A percentile compares a stretch with the other conserved stretches of the same genome.
These are phyloP conservation scores for Macrophomina tecta DNA, from an alignment of 2,329 filamentous ascomycete genomes.

Conservation along the genomic window DNA sequence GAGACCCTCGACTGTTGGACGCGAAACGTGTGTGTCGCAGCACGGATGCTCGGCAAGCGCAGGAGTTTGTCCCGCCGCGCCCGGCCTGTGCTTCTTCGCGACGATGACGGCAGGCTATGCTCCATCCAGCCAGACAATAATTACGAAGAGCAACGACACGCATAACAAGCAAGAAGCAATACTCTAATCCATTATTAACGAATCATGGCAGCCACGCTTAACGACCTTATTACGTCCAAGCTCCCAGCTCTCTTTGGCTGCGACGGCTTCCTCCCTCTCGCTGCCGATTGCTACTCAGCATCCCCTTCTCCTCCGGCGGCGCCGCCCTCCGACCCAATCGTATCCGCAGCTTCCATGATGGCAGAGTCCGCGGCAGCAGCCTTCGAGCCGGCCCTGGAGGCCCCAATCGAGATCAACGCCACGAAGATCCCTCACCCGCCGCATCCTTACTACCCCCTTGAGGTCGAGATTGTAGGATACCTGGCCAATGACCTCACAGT, in stretches of 20 bases:
- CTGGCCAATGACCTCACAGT: constrained; percentile 69
- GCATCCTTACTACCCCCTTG: constrained; percentile 76
- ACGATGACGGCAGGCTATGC: constrained; percentile 20
- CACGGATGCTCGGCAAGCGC: constrained; percentile 7
- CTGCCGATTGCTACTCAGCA: constrained; percentile 13
- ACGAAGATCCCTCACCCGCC: constrained; percentile 27
- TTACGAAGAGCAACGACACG: constrained; percentile 12
- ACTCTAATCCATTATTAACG: neutral
- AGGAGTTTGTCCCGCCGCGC: neutral
- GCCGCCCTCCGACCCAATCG: constrained; percentile 1
- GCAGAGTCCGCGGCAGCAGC: constrained; percentile 9
- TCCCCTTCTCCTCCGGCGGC: neutral
- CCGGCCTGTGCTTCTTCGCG: neutral
- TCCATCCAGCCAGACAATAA: constrained; percentile 19
- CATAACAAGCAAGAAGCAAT: constrained; percentile 16
- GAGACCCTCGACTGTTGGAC: neutral
- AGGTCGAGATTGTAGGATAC: constrained; percentile 67
- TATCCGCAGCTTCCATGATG: constrained; percentile 2
- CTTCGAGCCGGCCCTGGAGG: constrained; percentile 14
- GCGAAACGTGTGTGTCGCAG: neutral
- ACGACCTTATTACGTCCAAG: constrained; percentile 16
- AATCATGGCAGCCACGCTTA: constrained; percentile 21
- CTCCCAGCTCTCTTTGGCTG: constrained; percentile 24
- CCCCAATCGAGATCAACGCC: constrained; percentile 7
- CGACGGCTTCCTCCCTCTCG: constrained; percentile 25